These are phyloP conservation scores for Primulina huaijiensis DNA, from an alignment of 257 asterid genomes.

Conservation along the genomic window DNA sequence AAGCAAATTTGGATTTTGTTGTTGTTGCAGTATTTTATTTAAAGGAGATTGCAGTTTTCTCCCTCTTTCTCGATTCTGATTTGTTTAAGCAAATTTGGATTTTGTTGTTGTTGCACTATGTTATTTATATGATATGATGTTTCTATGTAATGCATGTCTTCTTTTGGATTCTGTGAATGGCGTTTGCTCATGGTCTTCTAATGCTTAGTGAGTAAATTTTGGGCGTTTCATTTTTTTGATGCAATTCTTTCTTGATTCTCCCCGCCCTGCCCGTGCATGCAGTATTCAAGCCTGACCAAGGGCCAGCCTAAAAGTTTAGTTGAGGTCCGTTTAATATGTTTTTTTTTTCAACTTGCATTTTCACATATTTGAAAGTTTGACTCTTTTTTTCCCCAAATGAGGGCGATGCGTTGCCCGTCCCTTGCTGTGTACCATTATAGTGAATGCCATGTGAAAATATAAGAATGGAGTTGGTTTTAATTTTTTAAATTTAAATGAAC, in stretches of 20 bases:
- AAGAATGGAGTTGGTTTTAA: not conserved
- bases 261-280: slow-evolving; percentile 14
- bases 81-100: not conserved
- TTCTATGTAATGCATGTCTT: slow-evolving; percentile 4
- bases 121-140: not conserved
- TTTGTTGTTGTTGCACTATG: slow-evolving; percentile 10
- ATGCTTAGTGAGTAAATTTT: slow-evolving; percentile 17
- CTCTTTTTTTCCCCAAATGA: not conserved
- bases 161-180: slow-evolving; percentile 4
- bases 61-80: not conserved
- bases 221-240: not conserved
- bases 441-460: not conserved
- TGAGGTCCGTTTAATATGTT: not conserved
- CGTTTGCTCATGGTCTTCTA: slow-evolving; percentile 8
- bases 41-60: not conserved
- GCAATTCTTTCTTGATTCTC: not conserved
- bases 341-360: slow-evolving; percentile 7
- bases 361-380: not conserved
- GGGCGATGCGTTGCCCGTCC: not conserved
- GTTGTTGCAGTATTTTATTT: slow-evolving; percentile 6
- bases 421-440: not conserved
- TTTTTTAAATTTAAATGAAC: not conserved
- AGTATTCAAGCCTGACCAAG: slow-evolving; percentile 7
- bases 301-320: not conserved
- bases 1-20: not conserved